phyloP scores from a whole-genome alignment of 2,329 filamentous ascomycete genomes.

The Clonostachys solani region DNA sequence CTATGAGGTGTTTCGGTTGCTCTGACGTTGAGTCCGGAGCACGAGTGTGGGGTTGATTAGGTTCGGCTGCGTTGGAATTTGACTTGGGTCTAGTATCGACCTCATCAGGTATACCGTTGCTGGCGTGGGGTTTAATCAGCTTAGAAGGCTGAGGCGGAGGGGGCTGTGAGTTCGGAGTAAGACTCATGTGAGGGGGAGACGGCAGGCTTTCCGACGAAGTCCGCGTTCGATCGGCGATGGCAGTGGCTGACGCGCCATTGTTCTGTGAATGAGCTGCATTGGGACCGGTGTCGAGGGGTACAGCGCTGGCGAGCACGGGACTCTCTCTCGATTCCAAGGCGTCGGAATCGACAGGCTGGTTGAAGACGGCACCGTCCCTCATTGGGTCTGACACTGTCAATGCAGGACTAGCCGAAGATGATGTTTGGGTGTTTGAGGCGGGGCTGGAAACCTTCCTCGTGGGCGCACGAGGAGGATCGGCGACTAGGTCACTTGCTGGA shows the following conservation, averaged over 20 bases:
- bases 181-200: no score
- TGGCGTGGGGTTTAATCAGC: no score
- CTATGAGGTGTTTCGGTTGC: no score
- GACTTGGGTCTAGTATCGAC: no score
- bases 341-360: conserved; percentile 15
- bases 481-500: conserved; percentile 11
- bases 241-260: background rate
- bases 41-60: no score
- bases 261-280: background rate
- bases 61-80: no score
- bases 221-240: no score
- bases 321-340: conserved; percentile 1
- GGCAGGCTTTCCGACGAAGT: no score
- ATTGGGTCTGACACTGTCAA: conserved; percentile 15
- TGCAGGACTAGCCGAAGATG: background rate
- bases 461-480: background rate
- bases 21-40: no score
- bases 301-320: conserved; percentile 8
- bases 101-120: no score
- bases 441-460: background rate
- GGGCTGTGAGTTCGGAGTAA: no score
- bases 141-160: no score
- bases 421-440: background rate
- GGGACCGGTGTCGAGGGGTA: background rate
- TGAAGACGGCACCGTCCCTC: conserved; percentile 23